Base-by-base conservation (phyloP, 176 grass and related monocot species). In the Puccinellia tenuiflora region DNA sequence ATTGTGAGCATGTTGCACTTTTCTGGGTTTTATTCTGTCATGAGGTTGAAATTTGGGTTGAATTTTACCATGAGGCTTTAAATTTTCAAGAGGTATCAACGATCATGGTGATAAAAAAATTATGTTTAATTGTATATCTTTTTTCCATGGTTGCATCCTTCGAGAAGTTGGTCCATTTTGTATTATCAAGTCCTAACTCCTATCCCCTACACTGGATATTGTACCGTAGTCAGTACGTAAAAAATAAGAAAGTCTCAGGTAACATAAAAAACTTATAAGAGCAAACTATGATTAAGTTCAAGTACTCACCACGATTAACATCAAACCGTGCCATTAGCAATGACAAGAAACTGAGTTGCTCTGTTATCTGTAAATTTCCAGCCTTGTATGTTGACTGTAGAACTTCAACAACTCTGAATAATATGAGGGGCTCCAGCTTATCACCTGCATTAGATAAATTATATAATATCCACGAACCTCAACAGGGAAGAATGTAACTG, bases 281-380 rank as follows among this genome's bases (percentile, higher is more conserved):
- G 33, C 43, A 43, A 50, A 48, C 9, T 77, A 67, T 74, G 63
- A 20, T 64, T 10, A 55, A 64, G 35, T 68, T 67, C 17, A 35
- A 71, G 62, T 79, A 82, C 66, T 92, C 80, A 93, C 96, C 96
- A 81, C 85, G 75, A 88, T 86, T 81, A 66, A 92, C 85, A 86
- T 66, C 59, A 76, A 92, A 95, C 75, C 80, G 86, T 75, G 91
- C 90, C 88, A 95, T 86, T 91, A 95, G 78, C 73, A 88, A 79
- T 50, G 52, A 83, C 66, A 95, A 88, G 90, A 98, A 93, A 86
- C 87, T 81, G 77, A 98, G 88, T 62, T 95, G 91, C 12, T 90
- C 93, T 78, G 89, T 80, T 65, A 98, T 88, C 52, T 68, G 80
- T 50, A 93, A 67, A 72, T 52, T 79, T 53, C 91, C 92, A 61